A percentile compares a stretch with the other conserved stretches of the same genome.
These are phyloP conservation scores for Groenewaldozyma tartarivorans DNA, from an alignment of 805 yeast genomes.

Conservation along the genomic window DNA sequence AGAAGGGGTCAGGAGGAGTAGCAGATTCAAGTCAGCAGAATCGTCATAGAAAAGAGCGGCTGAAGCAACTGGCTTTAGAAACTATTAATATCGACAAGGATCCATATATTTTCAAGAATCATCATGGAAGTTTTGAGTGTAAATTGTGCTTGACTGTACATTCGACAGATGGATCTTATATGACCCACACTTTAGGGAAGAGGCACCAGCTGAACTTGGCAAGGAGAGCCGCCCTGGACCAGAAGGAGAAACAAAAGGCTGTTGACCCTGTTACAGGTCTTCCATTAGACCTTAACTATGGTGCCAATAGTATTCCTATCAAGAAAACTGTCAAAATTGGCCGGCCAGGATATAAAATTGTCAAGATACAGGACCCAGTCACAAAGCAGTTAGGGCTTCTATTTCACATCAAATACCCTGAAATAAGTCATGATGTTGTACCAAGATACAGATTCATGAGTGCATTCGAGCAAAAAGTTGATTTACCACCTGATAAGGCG, in stretches of 20 bases:
- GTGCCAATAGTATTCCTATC: conserved; percentile 29
- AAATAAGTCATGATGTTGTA: conserved; percentile 33
- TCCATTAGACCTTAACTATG: conserved; percentile 1
- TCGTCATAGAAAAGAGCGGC: conserved; percentile 56
- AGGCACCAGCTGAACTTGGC: conserved; percentile 71
- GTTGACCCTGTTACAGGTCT: conserved; percentile 11
- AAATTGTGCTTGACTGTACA: conserved; percentile 77
- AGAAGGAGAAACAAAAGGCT: conserved; percentile 23
- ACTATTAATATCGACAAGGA: conserved; percentile 39
- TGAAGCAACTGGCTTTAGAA: conserved; percentile 49
- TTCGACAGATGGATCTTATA: conserved; percentile 66
- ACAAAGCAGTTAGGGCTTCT: conserved; percentile 55
- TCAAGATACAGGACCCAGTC: conserved; percentile 57
- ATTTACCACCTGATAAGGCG: conserved; percentile 33
- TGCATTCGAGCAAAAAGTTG: conserved; percentile 54
- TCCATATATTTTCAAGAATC: conserved; percentile 79
- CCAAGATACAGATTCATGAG: conserved; percentile 75
- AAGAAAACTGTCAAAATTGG: conserved; percentile 59
- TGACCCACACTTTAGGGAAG: conserved; percentile 76
- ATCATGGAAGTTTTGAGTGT: conserved; percentile 79
- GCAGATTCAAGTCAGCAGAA: conserved; percentile 67
- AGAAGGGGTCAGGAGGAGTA: conserved; percentile 82
- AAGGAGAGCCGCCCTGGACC: conserved; percentile 41
- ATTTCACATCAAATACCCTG: conserved; percentile 49
- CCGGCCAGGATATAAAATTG: conserved; percentile 57